Evolutionary conservation across 1,139 yeast genomes (phyloP), one percentile per base, ranked within the genome.

Genomic region (Geotrichum candidum): DNA sequence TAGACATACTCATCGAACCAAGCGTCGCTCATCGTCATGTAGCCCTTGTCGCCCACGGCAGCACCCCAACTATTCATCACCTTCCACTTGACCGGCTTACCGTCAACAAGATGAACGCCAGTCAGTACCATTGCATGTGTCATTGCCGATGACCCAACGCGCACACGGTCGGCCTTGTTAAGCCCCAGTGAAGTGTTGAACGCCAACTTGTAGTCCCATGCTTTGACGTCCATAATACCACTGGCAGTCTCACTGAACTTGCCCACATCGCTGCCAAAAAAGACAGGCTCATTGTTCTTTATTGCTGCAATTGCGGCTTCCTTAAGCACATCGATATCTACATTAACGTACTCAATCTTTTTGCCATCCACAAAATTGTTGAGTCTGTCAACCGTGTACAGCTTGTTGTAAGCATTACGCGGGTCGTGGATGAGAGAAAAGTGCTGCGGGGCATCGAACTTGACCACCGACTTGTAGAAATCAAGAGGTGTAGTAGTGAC

Each of bases 11-110:
- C 87, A 68, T 81, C 82, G 69, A 85, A 85, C 88, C 89, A 85
- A 58, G 76, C 80, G 70, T 85, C 89, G 22, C 84, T 78, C 88
- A 85, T 84, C 60, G 84, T 77, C 68, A 78, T 84, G 74, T 80
- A 84, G 22, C 89, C 89, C 71, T 83, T 81, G 61, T 83, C 82
- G 38, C 87, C 87, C 18, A 78, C 80, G 31, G 75, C 82, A 56
- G 79, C 81, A 61, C 89, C 89, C 89, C 89, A 85, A 2, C 88
- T 84, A 73, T 85, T 85, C 73, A 84, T 86, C 63, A 85, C 85
- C 73, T 84, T 82, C 88, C 89, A 85, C 73, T 88, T 80, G 25
- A 83, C 76, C 1, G 89, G 89, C 59, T 74, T 73, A 50, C 80
- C 81, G 62, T 77, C 77, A 31, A 75, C 75, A 22, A 73, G 71